Evolutionary conservation across 768 basidiomycete species (phyloP).

Genomic region (Glaciozyma antarctica): DNA sequence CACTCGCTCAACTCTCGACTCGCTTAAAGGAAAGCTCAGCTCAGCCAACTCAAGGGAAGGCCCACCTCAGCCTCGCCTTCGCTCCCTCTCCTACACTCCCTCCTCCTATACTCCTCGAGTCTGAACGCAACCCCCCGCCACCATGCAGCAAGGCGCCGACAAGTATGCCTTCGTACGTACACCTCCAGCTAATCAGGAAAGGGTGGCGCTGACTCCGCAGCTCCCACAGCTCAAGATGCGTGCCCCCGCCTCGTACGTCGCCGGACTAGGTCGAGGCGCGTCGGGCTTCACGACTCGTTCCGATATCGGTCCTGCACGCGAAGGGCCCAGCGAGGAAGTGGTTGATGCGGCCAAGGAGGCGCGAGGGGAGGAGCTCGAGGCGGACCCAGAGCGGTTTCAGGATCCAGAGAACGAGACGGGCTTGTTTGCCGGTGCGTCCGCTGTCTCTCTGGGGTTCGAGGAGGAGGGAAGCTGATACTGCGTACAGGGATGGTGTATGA

Average conservation of each 20-base stretch:
- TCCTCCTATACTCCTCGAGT: too few relatives aligned
- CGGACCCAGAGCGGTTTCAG: slow-evolving; percentile 79
- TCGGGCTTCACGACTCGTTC: slow-evolving; percentile 83
- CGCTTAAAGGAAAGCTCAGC: too few relatives aligned
- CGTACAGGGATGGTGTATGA: slow-evolving; percentile 65
- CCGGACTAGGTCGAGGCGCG: slow-evolving; percentile 93
- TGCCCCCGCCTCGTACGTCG: slow-evolving; percentile 67
- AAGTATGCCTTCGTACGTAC: slow-evolving; percentile 8
- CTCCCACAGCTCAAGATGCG: slow-evolving; percentile 9
- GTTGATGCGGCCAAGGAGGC: slow-evolving; percentile 77
- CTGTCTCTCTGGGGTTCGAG: too few relatives aligned
- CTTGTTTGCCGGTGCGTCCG: slow-evolving; percentile 63
- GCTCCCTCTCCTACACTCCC: too few relatives aligned
- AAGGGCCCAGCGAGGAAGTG: slow-evolving; percentile 83
- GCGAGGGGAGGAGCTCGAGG: slow-evolving; percentile 57
- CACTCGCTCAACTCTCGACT: too few relatives aligned
- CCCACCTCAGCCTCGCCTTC: too few relatives aligned
- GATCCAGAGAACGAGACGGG: slow-evolving; percentile 97
- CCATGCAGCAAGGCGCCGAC: neutral
- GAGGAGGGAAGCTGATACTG: neutral
- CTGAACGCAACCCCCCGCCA: too few relatives aligned
- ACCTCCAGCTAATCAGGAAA: too few relatives aligned
- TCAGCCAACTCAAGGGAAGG: too few relatives aligned
- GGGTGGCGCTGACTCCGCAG: neutral
- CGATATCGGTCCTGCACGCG: slow-evolving; percentile 96